Evolutionary conservation across 2,329 filamentous ascomycete genomes (phyloP).

Genomic region (Colletotrichum zoysiae): DNA sequence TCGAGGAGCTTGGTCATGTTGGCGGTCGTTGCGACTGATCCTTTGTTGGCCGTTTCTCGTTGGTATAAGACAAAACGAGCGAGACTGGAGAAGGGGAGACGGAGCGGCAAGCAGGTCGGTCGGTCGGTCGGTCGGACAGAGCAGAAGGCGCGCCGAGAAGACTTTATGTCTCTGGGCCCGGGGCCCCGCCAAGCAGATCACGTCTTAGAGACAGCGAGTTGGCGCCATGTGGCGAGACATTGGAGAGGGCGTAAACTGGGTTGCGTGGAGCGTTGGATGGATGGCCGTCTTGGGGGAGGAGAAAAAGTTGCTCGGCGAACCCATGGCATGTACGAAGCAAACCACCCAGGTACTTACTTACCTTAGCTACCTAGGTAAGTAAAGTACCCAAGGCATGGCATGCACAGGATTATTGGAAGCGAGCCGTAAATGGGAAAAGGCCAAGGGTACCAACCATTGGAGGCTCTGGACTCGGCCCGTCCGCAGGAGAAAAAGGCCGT

Average conservation of each 20-base stretch:
- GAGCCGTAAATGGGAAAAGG: not conserved
- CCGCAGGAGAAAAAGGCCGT: not conserved
- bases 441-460: not conserved
- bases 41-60: not conserved
- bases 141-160: conserved; percentile 24
- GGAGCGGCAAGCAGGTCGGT: conserved; percentile 1
- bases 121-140: not conserved
- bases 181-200: conserved; percentile 40
- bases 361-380: not conserved
- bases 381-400: too few species aligned
- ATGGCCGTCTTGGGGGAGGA: conserved; percentile 14
- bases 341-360: not conserved
- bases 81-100: conserved; percentile 20
- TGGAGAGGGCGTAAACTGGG: not conserved
- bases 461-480: conserved; percentile 10
- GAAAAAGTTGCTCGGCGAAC: conserved; percentile 1
- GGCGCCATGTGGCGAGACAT: conserved; percentile 39
- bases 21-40: conserved; percentile 1
- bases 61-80: not conserved
- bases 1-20: conserved; percentile 30
- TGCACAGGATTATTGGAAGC: too few species aligned
- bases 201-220: conserved; percentile 34
- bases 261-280: not conserved
- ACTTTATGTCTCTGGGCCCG: conserved; percentile 29
- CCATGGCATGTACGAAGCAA: not conserved